Conservation (phyloP, 768 basidiomycete species). For the Russula griseocarnosa region DNA sequence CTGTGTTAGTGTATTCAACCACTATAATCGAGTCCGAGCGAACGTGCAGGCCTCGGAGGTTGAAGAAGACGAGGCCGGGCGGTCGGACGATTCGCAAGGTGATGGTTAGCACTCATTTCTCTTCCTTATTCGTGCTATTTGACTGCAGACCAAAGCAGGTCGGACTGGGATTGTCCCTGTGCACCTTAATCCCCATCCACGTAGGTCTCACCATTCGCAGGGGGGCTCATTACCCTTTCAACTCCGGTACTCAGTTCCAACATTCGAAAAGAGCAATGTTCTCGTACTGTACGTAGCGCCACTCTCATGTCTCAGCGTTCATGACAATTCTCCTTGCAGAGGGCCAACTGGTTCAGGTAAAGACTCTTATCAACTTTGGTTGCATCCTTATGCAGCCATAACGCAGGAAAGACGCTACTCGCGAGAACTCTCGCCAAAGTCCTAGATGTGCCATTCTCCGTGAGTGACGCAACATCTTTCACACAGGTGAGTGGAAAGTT, state of each 20-base stretch:
- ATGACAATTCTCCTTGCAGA: constrained; percentile 36
- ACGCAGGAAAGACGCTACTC: constrained; percentile 79
- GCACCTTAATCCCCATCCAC: constrained; percentile 57
- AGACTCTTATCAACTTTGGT: constrained; percentile 21
- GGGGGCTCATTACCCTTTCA: constrained; percentile 34
- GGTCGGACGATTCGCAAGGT: constrained; percentile 31
- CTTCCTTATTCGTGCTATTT: not conserved
- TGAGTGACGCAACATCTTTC: constrained; percentile 89
- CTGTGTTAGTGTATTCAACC: constrained; percentile 76
- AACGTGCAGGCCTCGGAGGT: constrained; percentile 53
- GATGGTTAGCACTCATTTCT: constrained; percentile 33
- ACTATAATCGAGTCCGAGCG: constrained; percentile 83
- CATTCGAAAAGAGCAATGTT: constrained; percentile 95
- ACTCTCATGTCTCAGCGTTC: constrained; percentile 21
- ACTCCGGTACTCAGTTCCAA: constrained; percentile 45
- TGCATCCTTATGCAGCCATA: constrained; percentile 14
- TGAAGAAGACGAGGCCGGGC: constrained; percentile 33
- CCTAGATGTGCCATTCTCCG: constrained; percentile 90
- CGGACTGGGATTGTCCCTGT: constrained; percentile 46
- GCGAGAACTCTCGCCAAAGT: constrained; percentile 89
- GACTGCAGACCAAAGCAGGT: constrained; percentile 12
- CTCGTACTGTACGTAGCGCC: constrained; percentile 69
- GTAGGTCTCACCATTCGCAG: constrained; percentile 25
- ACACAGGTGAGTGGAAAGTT: constrained; percentile 59
- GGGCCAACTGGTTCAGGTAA: constrained; percentile 84